Conservation (phyloP, 2,329 filamentous ascomycete genomes). For the Camptophora hylomeconis region DNA sequence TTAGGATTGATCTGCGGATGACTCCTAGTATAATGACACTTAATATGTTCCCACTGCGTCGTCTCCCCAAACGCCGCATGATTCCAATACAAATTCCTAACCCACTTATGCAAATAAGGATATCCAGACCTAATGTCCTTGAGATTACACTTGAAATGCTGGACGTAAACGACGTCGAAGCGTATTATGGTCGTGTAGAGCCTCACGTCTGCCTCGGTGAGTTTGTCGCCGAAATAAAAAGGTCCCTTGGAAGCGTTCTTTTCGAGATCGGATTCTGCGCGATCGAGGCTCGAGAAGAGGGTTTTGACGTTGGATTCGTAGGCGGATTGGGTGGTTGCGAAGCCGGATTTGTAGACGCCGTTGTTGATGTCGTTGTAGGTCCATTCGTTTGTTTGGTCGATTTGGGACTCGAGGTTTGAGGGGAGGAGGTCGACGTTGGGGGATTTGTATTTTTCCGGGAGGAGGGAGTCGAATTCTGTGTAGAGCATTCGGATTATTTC, state of each 20-base stretch:
- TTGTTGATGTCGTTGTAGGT: conserved; percentile 53
- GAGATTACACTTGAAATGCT: conserved; percentile 73
- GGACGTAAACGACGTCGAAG: conserved; percentile 68
- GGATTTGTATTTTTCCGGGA: conserved; percentile 42
- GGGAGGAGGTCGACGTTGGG: conserved; percentile 57
- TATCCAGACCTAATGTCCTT: conserved; percentile 75
- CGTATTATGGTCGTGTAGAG: conserved; percentile 61
- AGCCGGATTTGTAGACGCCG: conserved; percentile 51
- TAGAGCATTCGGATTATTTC: conserved; percentile 91
- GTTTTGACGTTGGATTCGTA: conserved; percentile 62
- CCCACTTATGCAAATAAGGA: conserved; percentile 66
- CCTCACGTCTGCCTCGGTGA: conserved; percentile 75
- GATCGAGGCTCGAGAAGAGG: conserved; percentile 67
- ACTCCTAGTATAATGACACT: conserved; percentile 59
- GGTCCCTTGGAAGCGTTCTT: conserved; percentile 29
- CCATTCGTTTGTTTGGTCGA: conserved; percentile 70
- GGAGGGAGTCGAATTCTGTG: conserved; percentile 61
- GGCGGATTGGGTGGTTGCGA: conserved; percentile 69
- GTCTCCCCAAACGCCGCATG: conserved; percentile 64
- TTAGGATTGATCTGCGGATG: conserved; percentile 52
- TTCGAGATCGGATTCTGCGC: conserved; percentile 57
- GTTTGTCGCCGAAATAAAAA: conserved; percentile 59
- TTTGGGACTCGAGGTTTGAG: conserved; percentile 45
- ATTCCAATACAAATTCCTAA: conserved; percentile 77
- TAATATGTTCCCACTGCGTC: conserved; percentile 91